Base-by-base conservation (phyloP, 768 basidiomycete genomes). In the Lactarius evosmus region DNA sequence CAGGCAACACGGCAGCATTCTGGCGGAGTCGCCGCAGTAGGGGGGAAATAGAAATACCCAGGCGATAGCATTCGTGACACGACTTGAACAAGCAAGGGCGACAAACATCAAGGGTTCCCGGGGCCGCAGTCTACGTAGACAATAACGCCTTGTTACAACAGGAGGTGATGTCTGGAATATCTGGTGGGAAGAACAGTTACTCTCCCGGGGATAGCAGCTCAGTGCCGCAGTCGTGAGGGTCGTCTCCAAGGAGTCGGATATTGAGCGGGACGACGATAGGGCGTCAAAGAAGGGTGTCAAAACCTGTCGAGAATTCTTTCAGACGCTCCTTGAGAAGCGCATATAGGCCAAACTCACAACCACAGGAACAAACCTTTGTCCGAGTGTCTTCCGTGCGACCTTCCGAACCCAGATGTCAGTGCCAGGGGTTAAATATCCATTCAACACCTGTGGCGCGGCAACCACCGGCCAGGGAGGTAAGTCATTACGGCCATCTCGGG, bases 211-310 rank as follows among this genome's bases (percentile, higher is more conserved):
- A 75, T 91, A 98, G 71, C 82, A 82, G 14, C 78, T 77, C 60
- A 96, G 81, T 1, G 95, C 95, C 46, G 89, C 74, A 0, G 86
- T 86, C 0, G 91, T 89, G 49, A 98, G 76, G 0, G 92, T 85
- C 0, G 94, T 94, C 72, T 99, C 97, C 30, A 95, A 76, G 16
- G 94, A 95, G 72, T 97, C 98, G 33, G 93, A 95, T 57, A 98
- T 77, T 1, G 95, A 91, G 40, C 97, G 83, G 3, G 95, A 89
- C 29, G 97, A 78, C 1, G 91, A 83, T 57, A 95, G 79, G 0
- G 83, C 85, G 74, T 98, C 84, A 77, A 97, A 98, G 72, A 96
- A 84, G 4, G 91, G 95, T 1, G 88, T 85, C 56, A 93, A 80
- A 38, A 88, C 75, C 95, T 97, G 67, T n/a, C 29, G 29, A 44